Evolutionary conservation across 257 asterid genomes (phyloP).

Genomic region (Lithospermum erythrorhizon): DNA sequence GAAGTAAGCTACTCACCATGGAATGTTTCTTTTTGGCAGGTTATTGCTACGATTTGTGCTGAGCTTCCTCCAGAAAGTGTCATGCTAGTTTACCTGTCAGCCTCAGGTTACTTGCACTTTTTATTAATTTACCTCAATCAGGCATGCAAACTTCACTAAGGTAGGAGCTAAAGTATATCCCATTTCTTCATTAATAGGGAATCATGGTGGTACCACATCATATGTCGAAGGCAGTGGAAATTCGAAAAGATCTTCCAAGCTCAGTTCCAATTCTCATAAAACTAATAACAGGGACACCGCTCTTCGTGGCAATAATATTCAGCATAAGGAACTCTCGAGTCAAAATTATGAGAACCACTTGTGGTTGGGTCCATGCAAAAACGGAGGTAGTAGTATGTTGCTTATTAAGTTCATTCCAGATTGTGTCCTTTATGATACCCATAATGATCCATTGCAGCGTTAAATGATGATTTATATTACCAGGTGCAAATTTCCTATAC

Average conservation of each 20-base stretch:
- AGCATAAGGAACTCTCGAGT: conserved; percentile 32
- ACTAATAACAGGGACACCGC: conserved; percentile 40
- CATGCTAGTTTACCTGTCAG: conserved; percentile 72
- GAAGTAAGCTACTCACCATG: neutral
- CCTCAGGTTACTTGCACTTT: conserved; percentile 46
- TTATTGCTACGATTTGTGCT: conserved; percentile 72
- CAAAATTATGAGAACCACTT: conserved; percentile 50
- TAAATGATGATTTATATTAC: conserved; percentile 12
- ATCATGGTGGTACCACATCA: conserved; percentile 28
- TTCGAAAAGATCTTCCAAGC: conserved; percentile 36
- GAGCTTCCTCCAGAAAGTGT: conserved; percentile 80
- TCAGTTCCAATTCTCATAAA: conserved; percentile 26
- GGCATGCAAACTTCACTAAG: conserved; percentile 4
- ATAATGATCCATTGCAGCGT: neutral
- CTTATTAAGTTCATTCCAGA: conserved; percentile 4
- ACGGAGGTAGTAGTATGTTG: conserved; percentile 45
- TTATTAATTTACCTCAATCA: conserved; percentile 10
- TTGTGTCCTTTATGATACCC: conserved; percentile 1
- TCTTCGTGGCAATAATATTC: conserved; percentile 35
- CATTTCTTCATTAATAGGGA: conserved; percentile 37
- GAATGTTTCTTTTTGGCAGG: conserved; percentile 33
- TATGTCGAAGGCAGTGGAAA: conserved; percentile 38
- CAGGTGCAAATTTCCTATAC: conserved; percentile 75
- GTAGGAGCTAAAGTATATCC: conserved; percentile 3
- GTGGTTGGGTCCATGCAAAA: conserved; percentile 67